Evolutionary conservation across 2,329 filamentous ascomycete species (phyloP).

Genomic region (Calonectria crousiana): DNA sequence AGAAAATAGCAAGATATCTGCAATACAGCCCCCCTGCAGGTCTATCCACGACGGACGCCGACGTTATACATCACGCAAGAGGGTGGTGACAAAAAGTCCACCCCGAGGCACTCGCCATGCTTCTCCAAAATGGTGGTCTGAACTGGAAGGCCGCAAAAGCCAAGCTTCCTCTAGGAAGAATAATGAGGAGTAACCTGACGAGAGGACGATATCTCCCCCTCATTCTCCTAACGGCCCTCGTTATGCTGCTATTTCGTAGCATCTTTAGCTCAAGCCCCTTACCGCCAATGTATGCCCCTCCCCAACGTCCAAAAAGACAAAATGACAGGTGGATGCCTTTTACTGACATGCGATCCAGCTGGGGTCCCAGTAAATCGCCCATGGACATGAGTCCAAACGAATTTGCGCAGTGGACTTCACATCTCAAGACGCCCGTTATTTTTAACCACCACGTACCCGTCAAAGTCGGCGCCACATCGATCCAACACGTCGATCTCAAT

Average conservation of each 20-base stretch:
- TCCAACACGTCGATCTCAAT: slow-evolving; percentile 87
- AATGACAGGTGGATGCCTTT: neutral
- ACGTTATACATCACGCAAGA: slow-evolving; percentile 21
- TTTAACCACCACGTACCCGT: slow-evolving; percentile 96
- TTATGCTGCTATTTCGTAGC: slow-evolving; percentile 90
- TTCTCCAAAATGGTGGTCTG: slow-evolving; percentile 89
- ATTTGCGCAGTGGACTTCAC: slow-evolving; percentile 87
- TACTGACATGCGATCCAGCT: slow-evolving; percentile 67
- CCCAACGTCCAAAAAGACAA: neutral
- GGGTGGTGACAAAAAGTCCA: slow-evolving; percentile 33
- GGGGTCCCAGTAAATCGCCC: slow-evolving; percentile 93
- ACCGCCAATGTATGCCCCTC: slow-evolving; percentile 81
- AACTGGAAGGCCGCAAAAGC: slow-evolving; percentile 93
- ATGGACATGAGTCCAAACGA: slow-evolving; percentile 96
- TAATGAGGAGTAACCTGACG: slow-evolving; percentile 77
- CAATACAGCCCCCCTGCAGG: slow-evolving; percentile 2
- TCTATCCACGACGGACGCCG: slow-evolving; percentile 28
- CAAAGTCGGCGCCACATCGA: slow-evolving; percentile 83
- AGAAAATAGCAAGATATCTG: neutral
- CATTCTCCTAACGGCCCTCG: slow-evolving; percentile 75
- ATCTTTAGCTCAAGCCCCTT: slow-evolving; percentile 84
- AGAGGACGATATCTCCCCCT: slow-evolving; percentile 83
- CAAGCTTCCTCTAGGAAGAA: slow-evolving; percentile 81
- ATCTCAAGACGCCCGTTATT: slow-evolving; percentile 91
- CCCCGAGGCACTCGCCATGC: slow-evolving; percentile 69